Evolutionary conservation across 2,329 filamentous ascomycete species (phyloP), one percentile per base, ranked within the genome.

Genomic region (Curvularia sp.): DNA sequence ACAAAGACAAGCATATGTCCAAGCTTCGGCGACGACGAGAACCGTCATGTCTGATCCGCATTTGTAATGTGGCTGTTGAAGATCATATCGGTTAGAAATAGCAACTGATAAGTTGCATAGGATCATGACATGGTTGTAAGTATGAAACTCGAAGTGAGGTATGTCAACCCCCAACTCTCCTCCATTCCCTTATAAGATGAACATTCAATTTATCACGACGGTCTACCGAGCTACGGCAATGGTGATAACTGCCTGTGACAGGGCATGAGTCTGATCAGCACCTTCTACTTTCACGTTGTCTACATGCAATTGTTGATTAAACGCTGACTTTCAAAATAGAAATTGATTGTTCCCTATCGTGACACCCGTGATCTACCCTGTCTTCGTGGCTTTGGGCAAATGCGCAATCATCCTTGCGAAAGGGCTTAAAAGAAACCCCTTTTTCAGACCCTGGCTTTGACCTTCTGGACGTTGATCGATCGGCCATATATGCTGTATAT

Each of bases 1-100:
- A 85, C 83, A 79, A 89, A 87, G 92, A 96, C 92, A 96, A 96
- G 92, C 92, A 96, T 96, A 96, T 96, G 92, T 96, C 92, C 85
- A 89, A 96, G 92, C 87, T 84, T 81, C 69, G 69, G 74, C 74
- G 79, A 84, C 75, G 84, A 86, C 76, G 75, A 78, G 63, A 74
- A 66, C 67, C 65, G 75, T 77, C 74, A 69, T 58, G 61, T 57
- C 75, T 78, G 76, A 78, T 63, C 56, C 53, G 56, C 62, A 53
- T 26, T 57, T 35, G 28, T 15, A 49, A 26, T 22, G 28, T 57
- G 47, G 48, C 60, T 53, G 52, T 60, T 15, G 28, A 49, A 28
- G 13, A 53, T 33, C 10, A 56, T 31, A 10, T 18, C 35, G 18
- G 10, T 41, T 24, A 22, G 38, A 18, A 60, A 42, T 46, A 54